These are phyloP conservation scores for Cystobasidium tubakii DNA, from an alignment of 768 basidiomycete genomes.

Conservation along the genomic window DNA sequence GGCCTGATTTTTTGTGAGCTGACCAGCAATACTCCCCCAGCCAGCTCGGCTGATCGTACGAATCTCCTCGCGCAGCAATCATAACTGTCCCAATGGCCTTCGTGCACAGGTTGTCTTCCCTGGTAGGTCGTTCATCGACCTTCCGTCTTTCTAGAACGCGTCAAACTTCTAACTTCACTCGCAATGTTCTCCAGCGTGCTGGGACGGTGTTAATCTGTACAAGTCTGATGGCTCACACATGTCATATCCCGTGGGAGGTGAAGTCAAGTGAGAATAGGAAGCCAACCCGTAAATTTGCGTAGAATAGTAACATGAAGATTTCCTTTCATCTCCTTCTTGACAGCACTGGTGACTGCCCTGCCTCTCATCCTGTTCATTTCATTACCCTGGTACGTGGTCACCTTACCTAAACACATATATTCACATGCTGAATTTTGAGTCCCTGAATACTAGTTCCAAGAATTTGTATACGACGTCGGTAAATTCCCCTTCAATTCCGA, in stretches of 20 bases:
- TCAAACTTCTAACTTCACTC: not conserved
- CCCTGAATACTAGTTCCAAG: not conserved
- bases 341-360: slow-evolving; percentile 38
- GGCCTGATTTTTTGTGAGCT: slow-evolving; percentile 48
- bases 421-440: not conserved
- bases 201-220: slow-evolving; percentile 50
- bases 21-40: not conserved
- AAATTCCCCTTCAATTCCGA: slow-evolving; percentile 54
- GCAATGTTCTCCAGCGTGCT: slow-evolving; percentile 44
- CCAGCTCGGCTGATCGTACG: not conserved
- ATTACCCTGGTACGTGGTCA: slow-evolving; percentile 30
- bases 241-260: slow-evolving; percentile 44
- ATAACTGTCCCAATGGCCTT: slow-evolving; percentile 50
- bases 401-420: no score
- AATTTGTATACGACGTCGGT: slow-evolving; percentile 23
- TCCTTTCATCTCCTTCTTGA: not conserved
- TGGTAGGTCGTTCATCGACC: slow-evolving; percentile 19
- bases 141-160: no score
- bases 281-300: no score
- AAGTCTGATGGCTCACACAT: slow-evolving; percentile 50
- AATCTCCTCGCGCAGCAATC: slow-evolving; percentile 37
- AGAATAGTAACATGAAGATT: not conserved
- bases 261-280: slow-evolving; percentile 33
- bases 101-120: slow-evolving; percentile 51
- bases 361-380: slow-evolving; percentile 33